Evolutionary conservation across 345 rosid species (phyloP).

Genomic region (Leavenworthia alabamica): DNA sequence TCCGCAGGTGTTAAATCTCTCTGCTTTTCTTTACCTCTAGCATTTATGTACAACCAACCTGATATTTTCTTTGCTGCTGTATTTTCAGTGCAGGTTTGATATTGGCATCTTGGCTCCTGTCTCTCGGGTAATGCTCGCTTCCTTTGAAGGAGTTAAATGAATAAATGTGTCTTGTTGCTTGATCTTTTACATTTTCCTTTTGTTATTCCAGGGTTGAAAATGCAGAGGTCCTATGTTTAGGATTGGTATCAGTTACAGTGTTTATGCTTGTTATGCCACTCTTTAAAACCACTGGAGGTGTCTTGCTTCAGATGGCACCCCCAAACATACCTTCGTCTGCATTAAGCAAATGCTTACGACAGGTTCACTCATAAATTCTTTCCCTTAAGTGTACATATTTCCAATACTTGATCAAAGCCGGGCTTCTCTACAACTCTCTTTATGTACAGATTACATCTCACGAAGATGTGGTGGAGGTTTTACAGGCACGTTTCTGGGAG

Average conservation of each 20-base stretch:
- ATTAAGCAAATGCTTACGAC: slow-evolving; percentile 78
- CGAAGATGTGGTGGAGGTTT: slow-evolving; percentile 70
- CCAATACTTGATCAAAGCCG: neutral
- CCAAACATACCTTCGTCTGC: slow-evolving; percentile 82
- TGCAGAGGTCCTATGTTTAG: slow-evolving; percentile 91
- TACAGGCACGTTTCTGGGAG: slow-evolving; percentile 92
- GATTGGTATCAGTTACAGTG: slow-evolving; percentile 73
- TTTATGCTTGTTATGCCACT: slow-evolving; percentile 89
- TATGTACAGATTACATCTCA: slow-evolving; percentile 50
- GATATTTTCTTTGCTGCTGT: slow-evolving; percentile 28
- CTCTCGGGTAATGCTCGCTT: slow-evolving; percentile 63
- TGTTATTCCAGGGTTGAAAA: slow-evolving; percentile 62
- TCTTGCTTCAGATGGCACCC: slow-evolving; percentile 94
- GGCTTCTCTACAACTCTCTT: neutral
- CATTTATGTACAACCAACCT: slow-evolving; percentile 23
- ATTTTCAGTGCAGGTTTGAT: slow-evolving; percentile 95
- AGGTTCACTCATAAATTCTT: slow-evolving; percentile 41
- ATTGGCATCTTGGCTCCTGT: slow-evolving; percentile 92
- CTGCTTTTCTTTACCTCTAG: slow-evolving; percentile 4
- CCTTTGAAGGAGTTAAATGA: neutral
- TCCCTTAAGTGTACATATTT: neutral
- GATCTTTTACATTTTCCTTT: slow-evolving; percentile 5
- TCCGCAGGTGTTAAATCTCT: slow-evolving; percentile 60
- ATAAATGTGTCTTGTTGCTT: neutral
- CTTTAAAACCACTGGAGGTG: slow-evolving; percentile 66